Evolutionary conservation across 495 filamentous ascomycete species (phyloP), one percentile per base, ranked within the genome.

Genomic region (Sphaerosporella brunnea): DNA sequence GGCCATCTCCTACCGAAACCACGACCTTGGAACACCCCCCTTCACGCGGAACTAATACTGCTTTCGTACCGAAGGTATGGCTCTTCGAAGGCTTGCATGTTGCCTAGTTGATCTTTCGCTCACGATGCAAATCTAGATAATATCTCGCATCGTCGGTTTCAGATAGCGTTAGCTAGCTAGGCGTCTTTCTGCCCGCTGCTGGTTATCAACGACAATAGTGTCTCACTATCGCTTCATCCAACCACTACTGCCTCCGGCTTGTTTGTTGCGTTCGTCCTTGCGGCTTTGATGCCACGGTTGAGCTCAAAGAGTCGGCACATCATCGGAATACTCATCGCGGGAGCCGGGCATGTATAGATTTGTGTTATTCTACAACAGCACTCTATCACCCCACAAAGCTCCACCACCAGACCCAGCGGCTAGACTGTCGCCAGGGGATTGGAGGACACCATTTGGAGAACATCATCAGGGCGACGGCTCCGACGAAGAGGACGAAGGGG

Each of bases 311-410:
- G 52, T 44, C 47, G 39, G 48, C 55, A 43, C 52, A 39, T 52
- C 47, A 40, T 50, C 50, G 50, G 47, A 55, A 53, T 53, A 49
- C 47, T 36, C 44, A 51, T 42, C 13, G 36, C 42, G 50, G 49
- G 30, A 42, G 32, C 49, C 38, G 34, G 36, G 36, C 51, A 52
- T 46, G 30, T 53, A 53, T 49, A 45, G 25, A 20, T 30, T 15
- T 46, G 26, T 20, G 43, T 48, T 42, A 39, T 34, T 45, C 21
- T 47, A 36, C 36, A 48, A 43, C 40, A 25, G 40, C 40, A 11
- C 24, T 1, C 20, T 43, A 43, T 43, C 40, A 25, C 40, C 40
- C 20, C 40, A 25, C 40, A 43, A 43, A 26, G 21, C 40, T 11
- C 40, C 40, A 26, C 40, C 40, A 43, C 24, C 24, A 26, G 13